A percentile compares a stretch with the other conserved stretches of the same genome.
These are phyloP conservation scores for Mycosphaerella arachidis DNA, from an alignment of 2,329 filamentous ascomycete species.

Conservation along the genomic window DNA sequence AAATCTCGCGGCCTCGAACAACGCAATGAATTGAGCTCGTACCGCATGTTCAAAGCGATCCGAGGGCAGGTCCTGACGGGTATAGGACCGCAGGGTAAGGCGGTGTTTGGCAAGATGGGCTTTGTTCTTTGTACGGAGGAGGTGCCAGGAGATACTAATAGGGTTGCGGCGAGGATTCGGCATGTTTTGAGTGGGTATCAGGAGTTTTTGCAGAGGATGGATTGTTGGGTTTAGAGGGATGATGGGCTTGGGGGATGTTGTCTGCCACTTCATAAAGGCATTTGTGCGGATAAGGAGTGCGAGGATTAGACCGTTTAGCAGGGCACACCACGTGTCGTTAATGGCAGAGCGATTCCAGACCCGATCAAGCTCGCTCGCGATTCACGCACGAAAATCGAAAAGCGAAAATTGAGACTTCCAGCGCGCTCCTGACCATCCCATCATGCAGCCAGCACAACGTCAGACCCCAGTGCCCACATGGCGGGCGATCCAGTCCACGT, in stretches of 20 bases:
- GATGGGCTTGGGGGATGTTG: neutral
- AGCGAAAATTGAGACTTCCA: too few relatives aligned
- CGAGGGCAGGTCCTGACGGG: constrained; percentile 8
- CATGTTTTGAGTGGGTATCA: neutral
- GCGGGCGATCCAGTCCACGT: too few relatives aligned
- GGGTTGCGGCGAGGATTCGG: neutral
- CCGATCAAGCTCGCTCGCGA: too few relatives aligned
- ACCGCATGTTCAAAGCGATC: constrained; percentile 9
- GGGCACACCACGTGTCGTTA: too few relatives aligned
- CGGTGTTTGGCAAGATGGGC: neutral
- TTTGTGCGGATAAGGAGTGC: too few relatives aligned
- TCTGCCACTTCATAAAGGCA: too few relatives aligned
- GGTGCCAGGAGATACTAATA: neutral
- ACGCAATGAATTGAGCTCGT: constrained; percentile 2
- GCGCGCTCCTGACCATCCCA: too few relatives aligned
- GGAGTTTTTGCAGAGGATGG: neutral
- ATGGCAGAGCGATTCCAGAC: too few relatives aligned
- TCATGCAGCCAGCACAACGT: too few relatives aligned
- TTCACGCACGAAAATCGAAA: too few relatives aligned
- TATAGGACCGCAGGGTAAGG: neutral
- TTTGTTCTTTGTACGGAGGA: neutral
- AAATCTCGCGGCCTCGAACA: constrained; percentile 6
- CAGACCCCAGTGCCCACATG: too few relatives aligned
- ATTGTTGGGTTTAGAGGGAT: neutral
- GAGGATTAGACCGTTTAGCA: too few relatives aligned